Percentiles rank a stretch among this genome's conserved stretches.
These are phyloP conservation scores for Endoconidiophora polonica DNA, from an alignment of 2,329 filamentous ascomycete genomes.

Conservation along the genomic window DNA sequence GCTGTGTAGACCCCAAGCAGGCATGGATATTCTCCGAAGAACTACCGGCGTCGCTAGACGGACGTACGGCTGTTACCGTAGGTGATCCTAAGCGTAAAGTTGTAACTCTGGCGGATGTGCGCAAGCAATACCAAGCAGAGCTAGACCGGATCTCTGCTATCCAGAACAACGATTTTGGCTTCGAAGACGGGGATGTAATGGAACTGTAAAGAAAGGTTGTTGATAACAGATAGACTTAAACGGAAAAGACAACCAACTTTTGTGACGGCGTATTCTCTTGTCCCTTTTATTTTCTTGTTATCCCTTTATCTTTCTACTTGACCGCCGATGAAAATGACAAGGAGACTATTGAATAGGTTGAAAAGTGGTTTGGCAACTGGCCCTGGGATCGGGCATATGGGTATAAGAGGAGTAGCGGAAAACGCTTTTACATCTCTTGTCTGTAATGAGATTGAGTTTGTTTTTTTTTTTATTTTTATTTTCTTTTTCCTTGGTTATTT, in stretches of 20 bases:
- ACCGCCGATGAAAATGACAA: too few relatives aligned
- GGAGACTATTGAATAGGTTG: too few relatives aligned
- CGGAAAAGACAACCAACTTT: neutral
- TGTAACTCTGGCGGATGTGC: constrained; percentile 69
- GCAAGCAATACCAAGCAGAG: constrained; percentile 79
- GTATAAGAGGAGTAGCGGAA: constrained; percentile 1
- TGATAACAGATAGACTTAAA: neutral
- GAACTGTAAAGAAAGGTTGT: constrained; percentile 25
- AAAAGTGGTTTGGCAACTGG: too few relatives aligned
- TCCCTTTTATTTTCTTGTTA: constrained; percentile 2
- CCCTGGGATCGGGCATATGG: neutral
- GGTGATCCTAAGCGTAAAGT: constrained; percentile 47
- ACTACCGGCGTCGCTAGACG: constrained; percentile 13
- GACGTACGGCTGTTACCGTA: constrained; percentile 13
- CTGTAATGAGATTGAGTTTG: constrained; percentile 11
- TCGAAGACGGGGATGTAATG: constrained; percentile 40
- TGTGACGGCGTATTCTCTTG: constrained; percentile 5
- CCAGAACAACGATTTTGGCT: constrained; percentile 76
- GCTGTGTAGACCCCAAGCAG: constrained; percentile 61
- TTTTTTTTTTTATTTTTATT: constrained; percentile 10
- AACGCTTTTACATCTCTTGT: constrained; percentile 16
- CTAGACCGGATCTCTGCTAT: constrained; percentile 78
- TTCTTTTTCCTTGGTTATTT: neutral
- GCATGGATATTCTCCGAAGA: constrained; percentile 61
- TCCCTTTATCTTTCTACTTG: neutral